Conservation (phyloP, 1,284 basidiomycete species). For the Ustilago vetiveriae region DNA sequence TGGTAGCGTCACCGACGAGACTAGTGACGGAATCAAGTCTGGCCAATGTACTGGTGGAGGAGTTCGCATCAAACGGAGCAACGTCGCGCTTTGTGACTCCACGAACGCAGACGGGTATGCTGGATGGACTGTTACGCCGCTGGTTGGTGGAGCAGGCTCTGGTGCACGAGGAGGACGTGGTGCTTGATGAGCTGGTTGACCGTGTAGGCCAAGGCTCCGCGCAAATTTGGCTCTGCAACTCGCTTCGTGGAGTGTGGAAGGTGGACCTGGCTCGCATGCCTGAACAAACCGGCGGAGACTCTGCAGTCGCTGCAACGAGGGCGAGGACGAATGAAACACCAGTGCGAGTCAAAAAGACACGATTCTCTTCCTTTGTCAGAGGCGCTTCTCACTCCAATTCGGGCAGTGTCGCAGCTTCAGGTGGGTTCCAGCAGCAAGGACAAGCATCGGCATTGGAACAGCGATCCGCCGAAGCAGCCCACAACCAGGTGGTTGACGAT, state of each 20-base stretch:
- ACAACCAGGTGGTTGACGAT: constrained; percentile 30
- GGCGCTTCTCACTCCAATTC: constrained; percentile 4
- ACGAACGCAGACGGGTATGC: constrained; percentile 27
- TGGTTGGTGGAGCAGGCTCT: constrained; percentile 35
- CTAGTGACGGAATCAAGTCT: constrained; percentile 44
- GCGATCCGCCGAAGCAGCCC: constrained; percentile 8
- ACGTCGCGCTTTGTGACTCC: constrained; percentile 39
- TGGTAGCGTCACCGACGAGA: constrained; percentile 3
- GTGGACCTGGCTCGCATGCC: constrained; percentile 27
- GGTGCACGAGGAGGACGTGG: constrained; percentile 28
- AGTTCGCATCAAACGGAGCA: constrained; percentile 3
- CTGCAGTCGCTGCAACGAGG: not conserved
- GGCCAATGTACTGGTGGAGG: constrained; percentile 42
- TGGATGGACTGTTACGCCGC: constrained; percentile 40
- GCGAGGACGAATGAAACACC: not conserved
- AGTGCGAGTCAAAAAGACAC: constrained; percentile 19
- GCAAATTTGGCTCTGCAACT: constrained; percentile 44
- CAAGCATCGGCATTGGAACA: not conserved
- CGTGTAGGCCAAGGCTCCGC: constrained; percentile 12
- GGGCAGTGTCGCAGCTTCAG: not conserved
- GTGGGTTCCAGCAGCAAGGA: no score
- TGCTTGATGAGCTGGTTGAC: constrained; percentile 18
- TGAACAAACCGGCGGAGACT: not conserved
- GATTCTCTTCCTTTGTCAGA: constrained; percentile 28
- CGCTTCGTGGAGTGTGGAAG: constrained; percentile 37